phyloP scores from a whole-genome alignment of 2,329 filamentous ascomycete species.

The Lizonia empirigonia region DNA sequence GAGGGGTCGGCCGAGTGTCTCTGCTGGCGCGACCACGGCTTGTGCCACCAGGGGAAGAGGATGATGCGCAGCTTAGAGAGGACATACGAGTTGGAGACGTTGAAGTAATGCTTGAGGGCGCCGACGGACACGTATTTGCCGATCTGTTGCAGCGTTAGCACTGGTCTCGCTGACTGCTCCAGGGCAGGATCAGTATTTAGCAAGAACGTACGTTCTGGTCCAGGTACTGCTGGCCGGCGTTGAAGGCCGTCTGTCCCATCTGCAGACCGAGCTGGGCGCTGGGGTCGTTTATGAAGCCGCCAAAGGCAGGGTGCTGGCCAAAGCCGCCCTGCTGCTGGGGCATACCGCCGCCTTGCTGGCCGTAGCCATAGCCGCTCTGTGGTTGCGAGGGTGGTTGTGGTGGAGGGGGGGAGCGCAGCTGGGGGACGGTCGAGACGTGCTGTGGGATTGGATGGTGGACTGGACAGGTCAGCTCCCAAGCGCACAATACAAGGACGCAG shows the following conservation, averaged over 20 bases:
- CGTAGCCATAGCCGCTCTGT: constrained; percentile 71
- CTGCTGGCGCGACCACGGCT: constrained; percentile 95
- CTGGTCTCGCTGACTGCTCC: too few relatives aligned
- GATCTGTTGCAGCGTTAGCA: constrained; percentile 55
- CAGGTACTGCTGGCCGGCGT: constrained; percentile 89
- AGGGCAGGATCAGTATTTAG: neutral
- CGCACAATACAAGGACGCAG: neutral
- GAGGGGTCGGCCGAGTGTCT: constrained; percentile 53
- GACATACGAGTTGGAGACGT: constrained; percentile 97
- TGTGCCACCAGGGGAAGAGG: constrained; percentile 96
- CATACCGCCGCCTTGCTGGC: constrained; percentile 62
- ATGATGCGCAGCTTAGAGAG: constrained; percentile 91
- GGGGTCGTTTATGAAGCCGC: constrained; percentile 93
- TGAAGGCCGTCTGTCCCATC: constrained; percentile 89
- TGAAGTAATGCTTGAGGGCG: constrained; percentile 98
- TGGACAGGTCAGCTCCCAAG: constrained; percentile 8
- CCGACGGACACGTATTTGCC: constrained; percentile 89
- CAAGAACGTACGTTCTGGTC: constrained; percentile 86
- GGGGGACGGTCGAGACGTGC: constrained; percentile 96
- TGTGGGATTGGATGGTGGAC: constrained; percentile 92
- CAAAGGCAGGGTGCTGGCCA: constrained; percentile 68
- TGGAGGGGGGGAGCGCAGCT: constrained; percentile 91
- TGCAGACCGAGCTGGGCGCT: constrained; percentile 94
- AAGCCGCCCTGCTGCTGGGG: constrained; percentile 33
- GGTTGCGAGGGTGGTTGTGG: constrained; percentile 73